Base-by-base conservation (phyloP, 2,329 filamentous ascomycete species). In the Monilinia polystroma region DNA sequence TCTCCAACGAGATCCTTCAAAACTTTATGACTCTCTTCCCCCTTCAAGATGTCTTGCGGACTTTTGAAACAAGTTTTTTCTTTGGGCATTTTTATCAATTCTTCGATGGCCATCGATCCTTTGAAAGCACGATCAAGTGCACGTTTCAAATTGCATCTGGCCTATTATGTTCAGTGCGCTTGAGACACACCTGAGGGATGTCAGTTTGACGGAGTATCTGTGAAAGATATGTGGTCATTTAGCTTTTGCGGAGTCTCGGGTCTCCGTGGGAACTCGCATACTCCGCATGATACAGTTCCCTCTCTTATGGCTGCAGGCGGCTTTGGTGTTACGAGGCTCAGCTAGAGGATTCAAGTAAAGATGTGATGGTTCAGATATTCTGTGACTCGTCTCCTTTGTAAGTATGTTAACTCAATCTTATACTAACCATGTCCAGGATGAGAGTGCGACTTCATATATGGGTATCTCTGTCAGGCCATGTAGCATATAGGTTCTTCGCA, bases 211-310 rank as follows among this genome's bases (percentile, higher is more conserved):
- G 11, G 29, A 59, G 29, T 59, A 12, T 38, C 20, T 49, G 10
- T 35, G 26, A n/a, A 60, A 23, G 11, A 32, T 6, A 12, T 60
- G 29, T 49, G 57, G 29, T 29, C n/a, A 49, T 10, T 43, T 29
- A 49, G 57, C n/a, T 23, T 49, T 49, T 29, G 47, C 26, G 41
- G 49, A 49, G 58, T 60, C 45, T 60, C 58, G 58, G 58, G 58
- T 47, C 18, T 10, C 29, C 43, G 10, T 38, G 29, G 29, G 43
- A 49, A 11, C 29, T 63, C 29, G 26, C 60, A 63, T 41, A 43
- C 29, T 43, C 16, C 20, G 32, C n/a, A 14, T 53, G 35, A 43
- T 54, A 41, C 18, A 41, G 35, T 43, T 29, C 11, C 4, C 18
- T 18, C 49, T 10, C 11, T 43, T 41, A 43, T 43, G 38, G 32